Conservation (phyloP, 2,329 filamentous ascomycete species). For the Xylaria sp. region DNA sequence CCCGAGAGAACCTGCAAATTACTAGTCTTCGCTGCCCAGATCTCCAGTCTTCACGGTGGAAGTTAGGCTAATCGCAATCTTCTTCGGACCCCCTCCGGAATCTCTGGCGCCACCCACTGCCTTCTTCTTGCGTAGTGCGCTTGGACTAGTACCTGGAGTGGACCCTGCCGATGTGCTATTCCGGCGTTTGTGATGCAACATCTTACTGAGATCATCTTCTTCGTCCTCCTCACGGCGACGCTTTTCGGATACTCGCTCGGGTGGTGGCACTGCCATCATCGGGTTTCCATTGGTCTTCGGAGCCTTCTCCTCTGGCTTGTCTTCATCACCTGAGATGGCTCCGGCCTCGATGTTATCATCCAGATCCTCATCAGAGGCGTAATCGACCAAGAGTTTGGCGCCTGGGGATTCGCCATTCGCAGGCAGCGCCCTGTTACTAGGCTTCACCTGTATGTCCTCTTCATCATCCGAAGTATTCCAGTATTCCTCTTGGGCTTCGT, state of each 20-base stretch:
- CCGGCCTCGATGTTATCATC: conserved; percentile 65
- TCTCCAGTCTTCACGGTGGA: conserved; percentile 47
- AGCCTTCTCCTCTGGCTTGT: conserved; percentile 38
- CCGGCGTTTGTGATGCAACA: conserved; percentile 69
- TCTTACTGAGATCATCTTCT: conserved; percentile 87
- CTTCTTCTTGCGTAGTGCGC: conserved; percentile 53
- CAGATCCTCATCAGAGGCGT: conserved; percentile 88
- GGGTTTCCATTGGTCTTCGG: conserved; percentile 44
- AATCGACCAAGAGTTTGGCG: conserved; percentile 82
- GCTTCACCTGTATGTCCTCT: conserved; percentile 62
- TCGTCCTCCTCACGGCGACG: conserved; percentile 91
- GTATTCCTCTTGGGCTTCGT: conserved; percentile 88
- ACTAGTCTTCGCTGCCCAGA: conserved; percentile 24
- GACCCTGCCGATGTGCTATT: conserved; percentile 60
- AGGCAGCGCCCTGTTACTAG: conserved; percentile 44
- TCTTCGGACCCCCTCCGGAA: conserved; percentile 51
- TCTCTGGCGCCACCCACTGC: conserved; percentile 50
- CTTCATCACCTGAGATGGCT: conserved; percentile 42
- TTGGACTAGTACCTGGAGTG: conserved; percentile 44
- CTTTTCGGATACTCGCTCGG: conserved; percentile 85
- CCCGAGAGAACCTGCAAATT: conserved; percentile 14
- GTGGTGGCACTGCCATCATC: conserved; percentile 60
- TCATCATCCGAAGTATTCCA: conserved; percentile 90
- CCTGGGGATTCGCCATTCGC: conserved; percentile 68
- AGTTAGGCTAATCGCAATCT: conserved; percentile 65